These are phyloP conservation scores for Solanum chacoense DNA, from an alignment of 305 asterid species.

Conservation along the genomic window DNA sequence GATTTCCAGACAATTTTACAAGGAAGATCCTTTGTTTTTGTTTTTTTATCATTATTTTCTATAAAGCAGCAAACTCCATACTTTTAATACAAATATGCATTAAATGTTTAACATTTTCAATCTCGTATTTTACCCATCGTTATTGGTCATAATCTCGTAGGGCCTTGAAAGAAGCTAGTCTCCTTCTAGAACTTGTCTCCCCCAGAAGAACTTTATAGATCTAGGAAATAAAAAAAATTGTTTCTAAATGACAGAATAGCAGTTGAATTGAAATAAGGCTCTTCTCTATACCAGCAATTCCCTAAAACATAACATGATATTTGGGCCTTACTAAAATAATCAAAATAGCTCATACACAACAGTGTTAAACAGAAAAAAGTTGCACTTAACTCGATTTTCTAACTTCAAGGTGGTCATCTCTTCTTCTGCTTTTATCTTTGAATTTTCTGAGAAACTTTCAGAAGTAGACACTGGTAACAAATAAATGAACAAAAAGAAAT, in stretches of 20 bases:
- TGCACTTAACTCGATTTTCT: neutral
- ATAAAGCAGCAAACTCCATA: neutral
- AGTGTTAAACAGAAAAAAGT: neutral
- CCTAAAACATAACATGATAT: neutral
- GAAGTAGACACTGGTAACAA: neutral
- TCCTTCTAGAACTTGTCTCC: neutral
- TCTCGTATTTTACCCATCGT: neutral
- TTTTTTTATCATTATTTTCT: neutral
- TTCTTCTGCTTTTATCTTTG: neutral
- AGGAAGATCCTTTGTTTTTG: neutral
- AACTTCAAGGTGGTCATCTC: neutral
- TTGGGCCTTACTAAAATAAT: neutral
- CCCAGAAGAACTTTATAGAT: neutral
- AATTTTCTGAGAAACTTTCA: neutral
- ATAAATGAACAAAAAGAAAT: neutral
- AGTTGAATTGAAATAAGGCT: neutral
- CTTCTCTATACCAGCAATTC: neutral
- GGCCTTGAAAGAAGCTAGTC: neutral
- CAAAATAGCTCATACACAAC: neutral
- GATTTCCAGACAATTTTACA: neutral
- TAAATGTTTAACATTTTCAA: neutral
- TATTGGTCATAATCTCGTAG: neutral
- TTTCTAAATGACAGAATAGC: neutral
- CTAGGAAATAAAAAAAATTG: neutral
- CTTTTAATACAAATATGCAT: neutral